Evolutionary conservation across 225 moss, liverwort and hornwort genomes (phyloP).

Genomic region (Climacium dendroides): DNA sequence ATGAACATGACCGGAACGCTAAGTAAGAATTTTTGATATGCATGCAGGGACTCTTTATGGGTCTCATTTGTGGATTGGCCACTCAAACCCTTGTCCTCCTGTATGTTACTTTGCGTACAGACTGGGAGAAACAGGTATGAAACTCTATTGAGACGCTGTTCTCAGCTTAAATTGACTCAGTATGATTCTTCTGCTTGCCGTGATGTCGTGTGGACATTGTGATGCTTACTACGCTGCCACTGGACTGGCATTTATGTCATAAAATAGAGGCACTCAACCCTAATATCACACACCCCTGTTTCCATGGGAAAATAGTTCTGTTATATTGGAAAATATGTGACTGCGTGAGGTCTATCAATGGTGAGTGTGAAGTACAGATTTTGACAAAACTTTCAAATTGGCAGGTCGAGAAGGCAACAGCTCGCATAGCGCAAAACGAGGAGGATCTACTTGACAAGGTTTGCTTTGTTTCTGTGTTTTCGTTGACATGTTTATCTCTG

Average conservation of each 20-base stretch:
- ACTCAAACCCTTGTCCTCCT: slow-evolving; percentile 21
- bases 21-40: background rate
- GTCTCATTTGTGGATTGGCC: slow-evolving; percentile 30
- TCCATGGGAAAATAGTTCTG: background rate
- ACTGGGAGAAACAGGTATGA: slow-evolving; percentile 37
- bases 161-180: background rate
- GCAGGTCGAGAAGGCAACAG: slow-evolving; percentile 31
- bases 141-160: background rate
- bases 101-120: slow-evolving; percentile 21
- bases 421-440: slow-evolving; percentile 19
- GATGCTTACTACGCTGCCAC: background rate
- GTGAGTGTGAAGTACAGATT: background rate
- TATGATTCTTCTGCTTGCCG: background rate
- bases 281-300: background rate
- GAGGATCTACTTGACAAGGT: slow-evolving; percentile 29
- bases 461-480: background rate
- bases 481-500: background rate
- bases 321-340: background rate
- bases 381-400: background rate
- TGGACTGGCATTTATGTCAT: background rate
- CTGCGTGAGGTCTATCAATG: background rate
- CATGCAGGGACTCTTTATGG: slow-evolving; percentile 35
- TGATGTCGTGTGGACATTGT: background rate
- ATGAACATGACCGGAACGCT: background rate
- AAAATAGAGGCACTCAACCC: background rate